Evolutionary conservation across 83 land plant genomes (phyloP).

Genomic region (Thuja plicata): DNA sequence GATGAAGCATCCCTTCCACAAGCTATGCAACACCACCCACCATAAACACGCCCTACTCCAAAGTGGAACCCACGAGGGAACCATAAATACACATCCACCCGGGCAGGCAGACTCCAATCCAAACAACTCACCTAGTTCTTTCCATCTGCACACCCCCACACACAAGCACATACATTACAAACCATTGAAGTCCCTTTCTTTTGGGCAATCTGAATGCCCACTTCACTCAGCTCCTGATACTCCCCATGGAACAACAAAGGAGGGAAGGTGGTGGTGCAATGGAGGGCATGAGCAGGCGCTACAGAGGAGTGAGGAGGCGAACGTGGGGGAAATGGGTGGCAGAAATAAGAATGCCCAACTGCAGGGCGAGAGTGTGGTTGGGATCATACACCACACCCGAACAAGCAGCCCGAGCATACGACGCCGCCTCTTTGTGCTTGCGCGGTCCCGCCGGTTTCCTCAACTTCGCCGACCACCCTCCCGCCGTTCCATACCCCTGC

Average conservation of each 20-base stretch:
- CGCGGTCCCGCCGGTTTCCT: slow-evolving; percentile 75
- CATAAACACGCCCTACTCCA: neutral
- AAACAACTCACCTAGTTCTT: no score
- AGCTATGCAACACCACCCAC: no score
- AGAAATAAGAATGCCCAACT: slow-evolving; percentile 78
- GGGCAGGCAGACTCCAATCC: neutral
- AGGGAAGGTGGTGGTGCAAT: neutral
- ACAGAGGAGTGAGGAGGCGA: slow-evolving; percentile 67
- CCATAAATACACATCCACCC: neutral
- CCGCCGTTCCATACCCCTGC: neutral
- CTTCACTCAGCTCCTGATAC: neutral
- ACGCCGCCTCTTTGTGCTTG: slow-evolving; percentile 61
- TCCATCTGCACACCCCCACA: no score
- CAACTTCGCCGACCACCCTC: slow-evolving; percentile 45
- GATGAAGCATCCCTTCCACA: neutral
- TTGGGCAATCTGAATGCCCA: no score
- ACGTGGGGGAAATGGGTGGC: slow-evolving; percentile 92
- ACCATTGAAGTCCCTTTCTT: no score
- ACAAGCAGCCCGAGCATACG: slow-evolving; percentile 83
- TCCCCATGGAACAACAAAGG: no score
- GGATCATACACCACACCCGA: slow-evolving; percentile 82
- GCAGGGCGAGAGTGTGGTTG: slow-evolving; percentile 77
- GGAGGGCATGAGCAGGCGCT: neutral
- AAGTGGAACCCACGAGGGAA: neutral
- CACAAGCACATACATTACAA: no score